Percentiles rank a stretch among this genome's conserved stretches.
Conservation (phyloP, 306 rosid genomes). For the Pueraria montana region DNA sequence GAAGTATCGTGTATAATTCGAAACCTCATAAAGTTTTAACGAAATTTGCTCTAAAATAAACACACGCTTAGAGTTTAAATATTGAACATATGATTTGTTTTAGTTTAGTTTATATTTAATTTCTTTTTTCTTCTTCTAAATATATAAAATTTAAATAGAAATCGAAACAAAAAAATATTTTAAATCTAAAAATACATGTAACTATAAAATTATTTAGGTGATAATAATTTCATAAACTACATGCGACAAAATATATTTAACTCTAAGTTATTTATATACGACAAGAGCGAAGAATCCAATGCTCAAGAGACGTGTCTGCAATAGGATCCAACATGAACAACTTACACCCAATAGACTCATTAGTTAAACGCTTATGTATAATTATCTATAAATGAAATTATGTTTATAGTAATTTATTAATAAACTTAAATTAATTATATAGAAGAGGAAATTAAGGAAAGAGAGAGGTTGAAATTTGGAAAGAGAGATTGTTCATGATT, state of each 20-base stretch:
- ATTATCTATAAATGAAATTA: neutral
- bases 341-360: neutral
- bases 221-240: neutral
- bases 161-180: neutral
- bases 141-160: neutral
- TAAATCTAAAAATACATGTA: neutral
- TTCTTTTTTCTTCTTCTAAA: neutral
- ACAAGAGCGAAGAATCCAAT: conserved; percentile 10
- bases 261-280: neutral
- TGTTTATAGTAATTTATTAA: neutral
- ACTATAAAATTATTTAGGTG: neutral
- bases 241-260: neutral
- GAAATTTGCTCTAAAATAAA: no score
- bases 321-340: neutral
- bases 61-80: no score
- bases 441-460: neutral
- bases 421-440: neutral
- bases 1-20: no score
- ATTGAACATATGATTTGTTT: neutral
- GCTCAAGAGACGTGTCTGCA: neutral
- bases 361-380: neutral
- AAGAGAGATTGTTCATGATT: conserved; percentile 54
- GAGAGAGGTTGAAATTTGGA: conserved; percentile 47
- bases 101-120: neutral
- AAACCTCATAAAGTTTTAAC: no score